These are phyloP conservation scores for Penstemon davidsonii DNA, from an alignment of 257 asterid genomes.

Conservation along the genomic window DNA sequence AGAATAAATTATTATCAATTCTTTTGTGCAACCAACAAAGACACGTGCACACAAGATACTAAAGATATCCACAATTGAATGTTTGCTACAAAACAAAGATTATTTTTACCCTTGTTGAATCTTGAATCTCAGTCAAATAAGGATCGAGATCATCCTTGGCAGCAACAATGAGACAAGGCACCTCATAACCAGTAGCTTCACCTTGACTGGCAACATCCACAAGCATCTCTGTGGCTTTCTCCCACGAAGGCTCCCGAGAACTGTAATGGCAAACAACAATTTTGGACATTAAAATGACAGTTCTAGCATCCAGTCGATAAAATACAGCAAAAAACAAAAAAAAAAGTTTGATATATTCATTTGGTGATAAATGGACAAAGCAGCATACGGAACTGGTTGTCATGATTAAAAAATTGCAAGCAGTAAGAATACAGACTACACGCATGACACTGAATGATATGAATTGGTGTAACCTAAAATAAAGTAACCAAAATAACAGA, in stretches of 20 bases:
- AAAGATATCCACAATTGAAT: neutral
- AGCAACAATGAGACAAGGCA: slow-evolving; percentile 93
- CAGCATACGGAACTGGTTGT: neutral
- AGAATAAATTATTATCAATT: slow-evolving; percentile 5
- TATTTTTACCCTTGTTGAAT: slow-evolving; percentile 79
- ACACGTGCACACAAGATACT: neutral
- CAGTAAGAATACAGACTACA: neutral
- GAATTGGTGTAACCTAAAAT: neutral
- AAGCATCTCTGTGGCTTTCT: slow-evolving; percentile 82
- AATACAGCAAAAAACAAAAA: neutral
- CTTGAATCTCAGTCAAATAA: slow-evolving; percentile 81
- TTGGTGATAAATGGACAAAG: slow-evolving; percentile 5
- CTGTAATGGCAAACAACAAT: slow-evolving; percentile 40
- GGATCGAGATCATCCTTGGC: slow-evolving; percentile 93
- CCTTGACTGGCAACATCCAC: slow-evolving; percentile 90
- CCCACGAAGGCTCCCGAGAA: slow-evolving; percentile 77
- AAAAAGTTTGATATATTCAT: neutral
- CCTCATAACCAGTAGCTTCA: slow-evolving; percentile 89
- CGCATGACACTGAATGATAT: neutral
- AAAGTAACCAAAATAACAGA: slow-evolving; percentile 6
- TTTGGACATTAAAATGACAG: neutral
- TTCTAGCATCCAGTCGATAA: neutral
- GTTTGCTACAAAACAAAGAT: slow-evolving; percentile 7
- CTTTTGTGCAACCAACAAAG: neutral
- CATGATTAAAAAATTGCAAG: neutral